Evolutionary conservation across 441 rosid species (phyloP), one percentile per base, ranked within the genome.

Genomic region (Euphorbia schlechtendalii): DNA sequence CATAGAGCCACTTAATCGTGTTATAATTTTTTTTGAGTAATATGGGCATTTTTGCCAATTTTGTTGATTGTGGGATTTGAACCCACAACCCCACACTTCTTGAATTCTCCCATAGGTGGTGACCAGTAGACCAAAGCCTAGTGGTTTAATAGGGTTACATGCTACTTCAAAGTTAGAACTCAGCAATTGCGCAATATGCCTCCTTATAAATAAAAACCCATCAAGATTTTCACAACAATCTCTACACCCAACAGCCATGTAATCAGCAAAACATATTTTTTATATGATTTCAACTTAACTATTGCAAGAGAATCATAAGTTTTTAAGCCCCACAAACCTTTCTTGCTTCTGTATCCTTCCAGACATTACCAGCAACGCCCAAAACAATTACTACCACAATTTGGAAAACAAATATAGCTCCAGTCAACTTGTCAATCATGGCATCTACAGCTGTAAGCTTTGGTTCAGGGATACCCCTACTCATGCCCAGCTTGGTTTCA

Each of bases 401-500:
- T 83, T 95, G 99, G 77, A 95, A 95, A 74, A 92, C 83, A 78
- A 95, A 95, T 76, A 95, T 95, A 38, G 99, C 98, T 73, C 98
- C 98, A 56, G 97, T 95, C 82, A 95, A 79, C 80, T 95, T 95
- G 85, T 95, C 98, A 61, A 95, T 95, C 96, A 95, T 95, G 69
- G 95, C 99, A 95, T 95, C 99, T 78, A 92, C 78, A 13, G 98
- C 98, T 32, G 99, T 95, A 75, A 95, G 97, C 85, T 95, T 95
- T 27, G 97, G 98, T 77, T 95, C 98, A 56, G 98, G 91, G 71
- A 88, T 80, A 71, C 99, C 99, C 82, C 95, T 84, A 68, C 96
- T 84, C 98, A 89, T 89, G 36, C 99, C 99, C 81, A 95, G 82
- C 87, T 92, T 95, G 48, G 99, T 95, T 81, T 95, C 90, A 79